These are phyloP conservation scores for Syzygium syzygioides DNA, from an alignment of 441 rosid genomes.

Conservation along the genomic window DNA sequence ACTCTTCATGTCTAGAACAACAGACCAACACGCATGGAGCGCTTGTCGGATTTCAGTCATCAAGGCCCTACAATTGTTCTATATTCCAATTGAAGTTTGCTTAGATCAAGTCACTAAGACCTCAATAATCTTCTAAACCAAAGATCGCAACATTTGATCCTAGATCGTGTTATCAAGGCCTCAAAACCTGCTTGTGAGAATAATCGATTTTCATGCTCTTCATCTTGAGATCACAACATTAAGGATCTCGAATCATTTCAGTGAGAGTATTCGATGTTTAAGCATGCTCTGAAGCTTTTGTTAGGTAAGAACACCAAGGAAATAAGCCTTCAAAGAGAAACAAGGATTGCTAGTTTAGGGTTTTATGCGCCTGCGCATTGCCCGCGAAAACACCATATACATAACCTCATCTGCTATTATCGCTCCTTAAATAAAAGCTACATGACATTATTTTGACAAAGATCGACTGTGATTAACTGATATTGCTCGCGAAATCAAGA, in stretches of 20 bases:
- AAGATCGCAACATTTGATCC: not conserved
- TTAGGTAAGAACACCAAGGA: not conserved
- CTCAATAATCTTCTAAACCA: not conserved
- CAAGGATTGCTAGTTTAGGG: not conserved
- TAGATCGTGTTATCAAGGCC: not conserved
- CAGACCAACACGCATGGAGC: not conserved
- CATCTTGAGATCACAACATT: not conserved
- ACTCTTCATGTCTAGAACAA: not conserved
- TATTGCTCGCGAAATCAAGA: conserved; percentile 11
- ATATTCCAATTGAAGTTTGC: not conserved
- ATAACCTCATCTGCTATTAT: not conserved
- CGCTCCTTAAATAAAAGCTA: not conserved
- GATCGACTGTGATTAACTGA: not conserved
- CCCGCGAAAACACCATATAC: not conserved
- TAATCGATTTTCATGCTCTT: not conserved
- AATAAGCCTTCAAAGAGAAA: not conserved
- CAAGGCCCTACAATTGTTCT: not conserved
- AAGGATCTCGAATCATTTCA: not conserved
- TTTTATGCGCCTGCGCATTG: not conserved
- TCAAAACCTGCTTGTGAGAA: not conserved
- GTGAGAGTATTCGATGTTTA: not conserved
- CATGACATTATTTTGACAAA: not conserved
- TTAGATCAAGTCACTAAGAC: not conserved
- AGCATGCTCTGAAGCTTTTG: not conserved
- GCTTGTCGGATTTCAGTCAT: not conserved